Evolutionary conservation across 108 stramenopile genomes (phyloP).

Genomic region (Stephanodiscus triporus): DNA sequence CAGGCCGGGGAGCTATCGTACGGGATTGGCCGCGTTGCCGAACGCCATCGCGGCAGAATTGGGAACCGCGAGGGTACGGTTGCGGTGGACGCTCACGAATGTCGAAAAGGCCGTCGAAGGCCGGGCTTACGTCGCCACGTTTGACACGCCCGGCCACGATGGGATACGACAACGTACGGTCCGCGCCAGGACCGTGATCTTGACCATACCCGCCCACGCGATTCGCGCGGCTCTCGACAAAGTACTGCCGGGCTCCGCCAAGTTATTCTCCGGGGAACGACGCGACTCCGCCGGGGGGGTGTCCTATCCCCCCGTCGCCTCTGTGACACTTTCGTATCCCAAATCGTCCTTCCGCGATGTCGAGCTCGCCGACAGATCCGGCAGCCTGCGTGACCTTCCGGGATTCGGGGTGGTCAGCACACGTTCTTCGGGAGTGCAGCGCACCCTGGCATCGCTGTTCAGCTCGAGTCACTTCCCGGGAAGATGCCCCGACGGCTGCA

Average conservation of each 20-base stretch:
- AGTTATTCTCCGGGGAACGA: conserved; percentile 71
- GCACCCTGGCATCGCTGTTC: conserved; percentile 95
- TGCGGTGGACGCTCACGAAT: conserved; percentile 65
- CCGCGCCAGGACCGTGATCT: conserved; percentile 68
- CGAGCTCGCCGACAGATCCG: conserved; percentile 79
- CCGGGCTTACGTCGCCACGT: not conserved
- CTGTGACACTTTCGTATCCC: conserved; percentile 93
- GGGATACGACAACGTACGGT: not conserved
- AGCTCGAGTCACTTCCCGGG: conserved; percentile 93
- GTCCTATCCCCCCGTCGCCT: conserved; percentile 93
- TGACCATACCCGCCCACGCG: conserved; percentile 84
- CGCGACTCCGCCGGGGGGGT: conserved; percentile 57
- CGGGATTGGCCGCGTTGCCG: conserved; percentile 86
- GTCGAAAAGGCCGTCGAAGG: not conserved
- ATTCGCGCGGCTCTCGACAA: conserved; percentile 57
- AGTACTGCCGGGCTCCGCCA: conserved; percentile 79
- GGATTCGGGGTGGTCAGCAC: conserved; percentile 95
- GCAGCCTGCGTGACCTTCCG: conserved; percentile 71
- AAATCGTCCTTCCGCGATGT: conserved; percentile 88
- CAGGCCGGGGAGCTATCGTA: conserved; percentile 86
- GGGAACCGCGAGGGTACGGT: conserved; percentile 62
- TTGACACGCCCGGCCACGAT: not conserved
- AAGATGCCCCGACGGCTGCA: conserved; percentile 85
- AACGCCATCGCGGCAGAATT: conserved; percentile 75
- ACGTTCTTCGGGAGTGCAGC: conserved; percentile 80